Percentiles rank a stretch among this genome's conserved stretches.
These are phyloP conservation scores for Daedaleopsis nitida DNA, from an alignment of 768 basidiomycete species.

Conservation along the genomic window DNA sequence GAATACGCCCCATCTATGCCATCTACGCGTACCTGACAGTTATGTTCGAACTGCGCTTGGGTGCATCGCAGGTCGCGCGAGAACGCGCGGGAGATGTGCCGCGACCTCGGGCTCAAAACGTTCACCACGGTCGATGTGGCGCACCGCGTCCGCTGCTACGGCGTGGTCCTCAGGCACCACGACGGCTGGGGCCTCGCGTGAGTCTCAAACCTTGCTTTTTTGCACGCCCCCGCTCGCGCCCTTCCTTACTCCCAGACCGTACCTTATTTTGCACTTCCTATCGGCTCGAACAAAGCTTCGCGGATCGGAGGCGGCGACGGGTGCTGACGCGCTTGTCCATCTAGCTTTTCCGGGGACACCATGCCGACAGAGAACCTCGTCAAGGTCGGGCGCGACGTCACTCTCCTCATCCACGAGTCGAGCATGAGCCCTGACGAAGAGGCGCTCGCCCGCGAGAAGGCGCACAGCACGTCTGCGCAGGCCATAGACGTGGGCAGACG, in stretches of 20 bases:
- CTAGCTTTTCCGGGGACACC: slow-evolving; percentile 92
- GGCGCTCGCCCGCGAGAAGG: slow-evolving; percentile 71
- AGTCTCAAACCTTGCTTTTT: slow-evolving; percentile 30
- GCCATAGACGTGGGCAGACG: slow-evolving; percentile 76
- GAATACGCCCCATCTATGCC: not conserved
- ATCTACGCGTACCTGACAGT: not conserved
- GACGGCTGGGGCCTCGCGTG: slow-evolving; percentile 82
- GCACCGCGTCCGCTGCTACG: slow-evolving; percentile 76
- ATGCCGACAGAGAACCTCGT: slow-evolving; percentile 71
- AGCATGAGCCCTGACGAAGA: slow-evolving; percentile 87
- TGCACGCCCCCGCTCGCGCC: not conserved
- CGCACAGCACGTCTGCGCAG: slow-evolving; percentile 89
- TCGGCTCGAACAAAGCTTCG: not conserved
- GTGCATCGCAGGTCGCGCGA: slow-evolving; percentile 41
- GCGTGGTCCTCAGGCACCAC: slow-evolving; percentile 62
- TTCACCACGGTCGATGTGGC: slow-evolving; percentile 71
- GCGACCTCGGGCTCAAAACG: slow-evolving; percentile 54
- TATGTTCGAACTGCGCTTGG: not conserved
- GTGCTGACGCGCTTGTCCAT: slow-evolving; percentile 22
- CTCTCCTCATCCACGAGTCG: slow-evolving; percentile 91
- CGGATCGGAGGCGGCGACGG: not conserved
- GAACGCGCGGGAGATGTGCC: slow-evolving; percentile 48
- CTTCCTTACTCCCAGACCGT: not conserved
- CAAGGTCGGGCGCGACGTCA: slow-evolving; percentile 62
- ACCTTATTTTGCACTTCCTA: not conserved